A percentile compares a stretch with the other conserved stretches of the same genome.
Evolutionary conservation across 78 protist species (phyloP).

Genomic region (Cavenderia fasciculata): DNA sequence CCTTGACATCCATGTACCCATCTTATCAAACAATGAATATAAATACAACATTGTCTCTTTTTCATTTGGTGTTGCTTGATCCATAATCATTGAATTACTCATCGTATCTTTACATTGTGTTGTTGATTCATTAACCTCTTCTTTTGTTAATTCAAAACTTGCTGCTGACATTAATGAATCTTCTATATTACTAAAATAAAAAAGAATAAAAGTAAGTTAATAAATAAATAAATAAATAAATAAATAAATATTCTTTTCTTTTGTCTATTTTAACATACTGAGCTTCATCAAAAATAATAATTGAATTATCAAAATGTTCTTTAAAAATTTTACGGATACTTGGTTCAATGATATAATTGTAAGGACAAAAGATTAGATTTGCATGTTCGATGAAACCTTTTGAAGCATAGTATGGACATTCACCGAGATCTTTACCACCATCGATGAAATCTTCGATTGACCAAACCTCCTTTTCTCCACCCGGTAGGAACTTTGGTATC

Average conservation of each 20-base stretch:
- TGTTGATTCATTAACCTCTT: constrained; percentile 11
- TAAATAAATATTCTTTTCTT: neutral
- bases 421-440: constrained; percentile 25
- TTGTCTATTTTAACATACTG: constrained; percentile 55
- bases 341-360: constrained; percentile 97
- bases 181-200: constrained; percentile 28
- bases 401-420: constrained; percentile 95
- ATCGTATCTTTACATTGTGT: neutral
- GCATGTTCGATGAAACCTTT: constrained; percentile 57
- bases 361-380: constrained; percentile 96
- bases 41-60: neutral
- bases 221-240: neutral
- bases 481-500: neutral
- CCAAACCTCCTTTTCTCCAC: constrained; percentile 45
- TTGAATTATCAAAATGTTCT: constrained; percentile 6
- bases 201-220: too few species aligned
- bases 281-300: constrained; percentile 94
- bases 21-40: neutral
- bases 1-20: constrained; percentile 19
- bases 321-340: constrained; percentile 29
- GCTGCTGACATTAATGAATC: constrained; percentile 52
- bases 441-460: constrained; percentile 92
- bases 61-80: neutral
- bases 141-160: constrained; percentile 29
- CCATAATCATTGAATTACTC: neutral